Evolutionary conservation across 192 early-diverging fungal genomes (phyloP), one percentile per base, ranked within the genome.

Genomic region (Linnemannia exigua): DNA sequence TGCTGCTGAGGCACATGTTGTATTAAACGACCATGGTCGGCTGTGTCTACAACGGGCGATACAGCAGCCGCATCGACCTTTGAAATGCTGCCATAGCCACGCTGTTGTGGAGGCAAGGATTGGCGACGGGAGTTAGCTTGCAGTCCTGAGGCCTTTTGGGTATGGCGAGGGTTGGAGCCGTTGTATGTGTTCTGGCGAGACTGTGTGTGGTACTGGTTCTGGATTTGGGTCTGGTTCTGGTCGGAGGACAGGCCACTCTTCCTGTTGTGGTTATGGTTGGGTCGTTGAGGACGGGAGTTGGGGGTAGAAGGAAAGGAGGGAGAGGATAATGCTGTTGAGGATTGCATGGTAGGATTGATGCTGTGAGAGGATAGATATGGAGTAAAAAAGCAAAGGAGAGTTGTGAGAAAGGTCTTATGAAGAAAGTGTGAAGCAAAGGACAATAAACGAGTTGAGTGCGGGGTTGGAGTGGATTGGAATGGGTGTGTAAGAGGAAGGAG

Each of bases 221-320:
- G 73, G 48, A 51, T 72, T 22, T 79, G 78, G 20, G 2, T 31
- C 14, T 69, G 75, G 47, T 33, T 67, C 76, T 69, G 68, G 8
- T 51, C 41, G 41, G 66, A 41, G 7, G 44, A 20, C 28, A 67
- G 41, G 22, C 70, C 80, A 68, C 75, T 76, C 50, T 82, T 82
- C 46, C 75, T 69, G 58, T 69, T 76, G 47, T 82, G 71, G 38
- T 52, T 69, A 41, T 69, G 71, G 47, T 82, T 66, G 67, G 67
- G n/a, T 79, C 46, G 72, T 46, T 82, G 80, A 67, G 74, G 54
- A 50, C 81, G 81, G 81, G 76, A 74, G 76, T 66, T 46, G 72
- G 79, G 63, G 63, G 72, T 71, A 20, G 50, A n/a, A 51, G 33
- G 31, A 5, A 52, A 44, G 52, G 79, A 68, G 4, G 79, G 33